Percentiles rank a stretch among this genome's conserved stretches.
phyloP scores from a whole-genome alignment of 2,329 filamentous ascomycete species.

The Sporothrix luriei region DNA sequence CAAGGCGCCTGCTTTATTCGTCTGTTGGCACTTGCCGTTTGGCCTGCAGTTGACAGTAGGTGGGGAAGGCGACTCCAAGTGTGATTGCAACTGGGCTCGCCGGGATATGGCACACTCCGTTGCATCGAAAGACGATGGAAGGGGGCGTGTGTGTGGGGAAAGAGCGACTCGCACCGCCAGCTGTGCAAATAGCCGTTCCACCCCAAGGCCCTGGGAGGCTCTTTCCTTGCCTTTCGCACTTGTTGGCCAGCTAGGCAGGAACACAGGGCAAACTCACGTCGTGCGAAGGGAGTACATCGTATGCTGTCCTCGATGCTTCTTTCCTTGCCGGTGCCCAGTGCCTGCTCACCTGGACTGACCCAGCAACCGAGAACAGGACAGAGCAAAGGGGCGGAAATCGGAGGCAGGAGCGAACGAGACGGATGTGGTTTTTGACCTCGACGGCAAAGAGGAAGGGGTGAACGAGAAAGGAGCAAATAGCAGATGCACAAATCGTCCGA shows the following conservation, averaged over 20 bases:
- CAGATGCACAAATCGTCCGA: background rate
- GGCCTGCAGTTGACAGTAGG: slow-evolving; percentile 8
- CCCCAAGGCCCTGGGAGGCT: slow-evolving; percentile 5
- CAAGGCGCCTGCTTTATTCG: background rate
- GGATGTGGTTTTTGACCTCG: background rate
- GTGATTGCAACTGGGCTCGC: background rate
- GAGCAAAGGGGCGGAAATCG: slow-evolving; percentile 7
- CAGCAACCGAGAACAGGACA: background rate
- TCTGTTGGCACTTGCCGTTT: slow-evolving; percentile 8
- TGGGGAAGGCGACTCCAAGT: slow-evolving; percentile 3
- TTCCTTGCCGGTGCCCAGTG: no score
- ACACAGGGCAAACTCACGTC: background rate
- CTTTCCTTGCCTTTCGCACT: slow-evolving; percentile 25
- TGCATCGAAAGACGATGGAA: background rate
- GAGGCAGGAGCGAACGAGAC: background rate
- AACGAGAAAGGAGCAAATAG: background rate
- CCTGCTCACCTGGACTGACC: background rate
- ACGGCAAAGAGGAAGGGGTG: background rate
- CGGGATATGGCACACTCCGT: slow-evolving; percentile 11
- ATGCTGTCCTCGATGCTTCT: background rate
- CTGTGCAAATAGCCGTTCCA: slow-evolving; percentile 11
- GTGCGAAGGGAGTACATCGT: background rate
- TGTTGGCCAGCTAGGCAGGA: background rate
- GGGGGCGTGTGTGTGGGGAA: slow-evolving; percentile 13
- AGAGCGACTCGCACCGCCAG: background rate